A percentile compares a stretch with the other conserved stretches of the same genome.
phyloP scores from a whole-genome alignment of 345 rosid species.

The Rhodamnia rubescens region DNA sequence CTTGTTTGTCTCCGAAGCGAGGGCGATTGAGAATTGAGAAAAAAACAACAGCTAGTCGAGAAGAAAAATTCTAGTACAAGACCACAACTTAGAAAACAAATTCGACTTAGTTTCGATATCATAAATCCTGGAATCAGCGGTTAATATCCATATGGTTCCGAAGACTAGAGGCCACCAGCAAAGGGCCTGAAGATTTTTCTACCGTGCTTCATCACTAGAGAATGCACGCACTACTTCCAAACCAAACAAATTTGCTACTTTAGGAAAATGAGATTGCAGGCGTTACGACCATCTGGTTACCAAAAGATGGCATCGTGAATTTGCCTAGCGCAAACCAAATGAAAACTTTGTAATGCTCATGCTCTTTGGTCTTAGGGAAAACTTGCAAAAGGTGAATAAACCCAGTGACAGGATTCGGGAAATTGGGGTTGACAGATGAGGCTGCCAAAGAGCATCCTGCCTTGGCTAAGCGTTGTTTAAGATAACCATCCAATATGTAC shows the following conservation, averaged over 20 bases:
- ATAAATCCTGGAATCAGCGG: neutral
- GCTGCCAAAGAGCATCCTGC: neutral
- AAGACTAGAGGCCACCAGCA: neutral
- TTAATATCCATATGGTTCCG: neutral
- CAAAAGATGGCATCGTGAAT: neutral
- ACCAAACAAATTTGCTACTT: neutral
- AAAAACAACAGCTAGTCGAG: neutral
- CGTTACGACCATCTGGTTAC: neutral
- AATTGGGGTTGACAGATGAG: neutral
- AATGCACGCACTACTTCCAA: neutral
- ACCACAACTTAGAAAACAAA: neutral
- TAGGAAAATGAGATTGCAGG: neutral
- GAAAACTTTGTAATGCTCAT: neutral
- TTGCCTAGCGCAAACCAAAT: neutral
- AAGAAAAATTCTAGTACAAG: neutral
- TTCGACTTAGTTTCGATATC: neutral
- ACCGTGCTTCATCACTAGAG: neutral
- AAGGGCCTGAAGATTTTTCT: neutral
- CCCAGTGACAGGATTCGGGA: neutral
- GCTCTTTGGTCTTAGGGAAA: neutral
- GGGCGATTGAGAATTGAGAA: too few species aligned
- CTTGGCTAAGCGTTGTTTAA: neutral
- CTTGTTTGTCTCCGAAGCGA: too few species aligned
- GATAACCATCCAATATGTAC: neutral
- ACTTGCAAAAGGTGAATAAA: neutral